phyloP scores from a whole-genome alignment of 805 yeast genomes.

The Saccharomyces paradoxus region DNA sequence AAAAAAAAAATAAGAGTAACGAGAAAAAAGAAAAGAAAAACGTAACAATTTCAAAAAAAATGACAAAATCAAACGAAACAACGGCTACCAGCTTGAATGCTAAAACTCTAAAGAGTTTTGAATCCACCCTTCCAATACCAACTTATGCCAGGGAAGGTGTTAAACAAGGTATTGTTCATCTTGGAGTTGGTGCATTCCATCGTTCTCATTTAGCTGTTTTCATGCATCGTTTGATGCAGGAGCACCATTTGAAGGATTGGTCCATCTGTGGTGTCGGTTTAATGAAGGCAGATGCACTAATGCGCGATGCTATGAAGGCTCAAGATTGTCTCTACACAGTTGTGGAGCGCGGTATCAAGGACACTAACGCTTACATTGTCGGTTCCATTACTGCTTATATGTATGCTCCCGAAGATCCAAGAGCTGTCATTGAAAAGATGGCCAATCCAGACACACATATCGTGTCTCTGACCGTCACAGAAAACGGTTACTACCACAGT shows the following conservation, averaged over 20 bases:
- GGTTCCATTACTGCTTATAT: slow-evolving; percentile 4
- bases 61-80: background rate
- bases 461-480: slow-evolving; percentile 5
- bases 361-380: background rate
- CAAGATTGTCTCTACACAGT: background rate
- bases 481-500: slow-evolving; percentile 4
- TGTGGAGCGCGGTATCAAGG: background rate
- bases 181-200: slow-evolving; percentile 6
- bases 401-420: slow-evolving; percentile 7
- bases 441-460: slow-evolving; percentile 4
- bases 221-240: slow-evolving; percentile 2
- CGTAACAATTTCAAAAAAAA: background rate
- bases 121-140: background rate
- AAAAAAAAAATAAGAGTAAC: background rate
- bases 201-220: slow-evolving; percentile 5
- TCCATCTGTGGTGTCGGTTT: slow-evolving; percentile 5
- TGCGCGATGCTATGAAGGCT: background rate
- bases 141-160: slow-evolving; percentile 3
- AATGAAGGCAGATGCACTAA: background rate
- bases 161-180: slow-evolving; percentile 5
- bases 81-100: background rate
- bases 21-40: background rate
- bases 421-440: slow-evolving; percentile 6
- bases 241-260: slow-evolving; percentile 4
- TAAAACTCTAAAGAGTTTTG: background rate